Conservation (phyloP, 169 alveolate species). For the Cryptosporidium bovis region DNA sequence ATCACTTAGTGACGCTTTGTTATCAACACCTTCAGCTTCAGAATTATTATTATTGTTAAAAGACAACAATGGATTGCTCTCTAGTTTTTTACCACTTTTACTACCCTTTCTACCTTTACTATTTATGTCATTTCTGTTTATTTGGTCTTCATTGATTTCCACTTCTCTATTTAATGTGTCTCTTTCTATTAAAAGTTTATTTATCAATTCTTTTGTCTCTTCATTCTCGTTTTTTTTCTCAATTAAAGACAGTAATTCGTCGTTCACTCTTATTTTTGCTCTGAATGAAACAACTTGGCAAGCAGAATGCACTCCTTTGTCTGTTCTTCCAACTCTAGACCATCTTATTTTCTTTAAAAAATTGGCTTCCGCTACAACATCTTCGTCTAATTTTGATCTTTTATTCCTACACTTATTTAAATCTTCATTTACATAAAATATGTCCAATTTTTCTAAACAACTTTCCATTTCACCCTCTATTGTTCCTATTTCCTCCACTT, state of each 20-base stretch:
- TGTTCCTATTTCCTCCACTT: conserved; percentile 73
- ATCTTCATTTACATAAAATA: conserved; percentile 4
- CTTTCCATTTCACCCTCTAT: conserved; percentile 59
- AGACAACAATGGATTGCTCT: conserved; percentile 16
- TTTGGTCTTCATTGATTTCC: background rate
- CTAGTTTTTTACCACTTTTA: background rate
- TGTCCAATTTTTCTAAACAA: conserved; percentile 15
- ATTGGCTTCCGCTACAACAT: background rate
- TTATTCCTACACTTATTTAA: background rate
- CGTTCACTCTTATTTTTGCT: conserved; percentile 23
- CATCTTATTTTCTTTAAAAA: conserved; percentile 76
- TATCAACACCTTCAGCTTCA: background rate
- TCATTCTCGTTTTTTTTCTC: background rate
- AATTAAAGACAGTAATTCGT: conserved; percentile 6
- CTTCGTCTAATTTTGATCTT: background rate
- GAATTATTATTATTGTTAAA: background rate
- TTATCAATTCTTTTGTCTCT: background rate
- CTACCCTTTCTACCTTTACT: background rate
- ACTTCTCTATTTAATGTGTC: background rate
- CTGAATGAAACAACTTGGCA: conserved; percentile 71
- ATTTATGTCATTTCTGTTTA: background rate
- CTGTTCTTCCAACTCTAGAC: conserved; percentile 90
- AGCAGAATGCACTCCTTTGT: conserved; percentile 84
- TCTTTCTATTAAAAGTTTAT: conserved; percentile 10
- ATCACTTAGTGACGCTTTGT: background rate